These are phyloP conservation scores for Trametes cingulata DNA, from an alignment of 768 basidiomycete genomes.

Conservation along the genomic window DNA sequence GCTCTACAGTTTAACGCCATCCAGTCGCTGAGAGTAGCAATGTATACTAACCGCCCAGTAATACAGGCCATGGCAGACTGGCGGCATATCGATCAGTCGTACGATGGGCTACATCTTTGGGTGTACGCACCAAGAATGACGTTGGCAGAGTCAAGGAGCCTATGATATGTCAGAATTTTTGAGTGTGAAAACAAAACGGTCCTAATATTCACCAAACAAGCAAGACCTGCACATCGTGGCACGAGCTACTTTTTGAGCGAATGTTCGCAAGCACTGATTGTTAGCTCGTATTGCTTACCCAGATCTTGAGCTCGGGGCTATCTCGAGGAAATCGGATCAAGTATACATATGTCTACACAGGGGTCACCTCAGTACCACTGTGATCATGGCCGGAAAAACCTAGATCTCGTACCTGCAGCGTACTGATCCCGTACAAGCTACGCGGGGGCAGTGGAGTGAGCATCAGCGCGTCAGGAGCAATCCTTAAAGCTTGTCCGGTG, in stretches of 20 bases:
- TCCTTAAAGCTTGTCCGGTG: background rate
- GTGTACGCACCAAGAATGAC: conserved; percentile 14
- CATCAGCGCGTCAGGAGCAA: background rate
- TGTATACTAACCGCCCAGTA: conserved; percentile 16
- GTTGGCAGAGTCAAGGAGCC: conserved; percentile 17
- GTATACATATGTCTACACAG: conserved; percentile 21
- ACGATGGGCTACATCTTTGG: background rate
- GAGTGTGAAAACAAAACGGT: background rate
- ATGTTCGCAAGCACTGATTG: too few relatives aligned
- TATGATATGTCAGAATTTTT: background rate
- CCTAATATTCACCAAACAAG: conserved; percentile 10
- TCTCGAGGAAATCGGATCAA: conserved; percentile 23
- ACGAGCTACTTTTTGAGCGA: background rate
- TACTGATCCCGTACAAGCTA: conserved; percentile 22
- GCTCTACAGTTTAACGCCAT: too few relatives aligned
- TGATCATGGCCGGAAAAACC: background rate
- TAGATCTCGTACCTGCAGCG: conserved; percentile 13
- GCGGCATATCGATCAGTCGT: background rate
- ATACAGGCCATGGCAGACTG: conserved; percentile 19
- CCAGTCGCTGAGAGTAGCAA: too few relatives aligned
- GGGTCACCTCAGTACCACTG: background rate
- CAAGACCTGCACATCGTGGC: background rate
- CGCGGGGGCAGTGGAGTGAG: background rate
- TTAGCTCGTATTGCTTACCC: conserved; percentile 5
- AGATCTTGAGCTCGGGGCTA: conserved; percentile 22